Percentiles rank a stretch among this genome's conserved stretches.
Conservation (phyloP, 106 monocot genomes). For the Ottelia alismoides region DNA sequence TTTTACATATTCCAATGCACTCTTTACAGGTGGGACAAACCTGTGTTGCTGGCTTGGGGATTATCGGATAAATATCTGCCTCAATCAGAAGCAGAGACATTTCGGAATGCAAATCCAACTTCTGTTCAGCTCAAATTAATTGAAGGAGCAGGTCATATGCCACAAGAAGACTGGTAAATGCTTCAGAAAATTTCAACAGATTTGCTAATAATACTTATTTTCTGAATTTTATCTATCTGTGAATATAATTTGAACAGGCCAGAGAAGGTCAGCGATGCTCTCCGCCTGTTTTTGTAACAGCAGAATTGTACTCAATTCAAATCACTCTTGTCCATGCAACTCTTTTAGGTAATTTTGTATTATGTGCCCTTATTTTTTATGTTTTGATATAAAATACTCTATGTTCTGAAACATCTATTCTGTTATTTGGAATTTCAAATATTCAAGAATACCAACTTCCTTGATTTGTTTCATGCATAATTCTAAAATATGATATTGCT, state of each 20-base stretch:
- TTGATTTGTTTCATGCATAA: too few species aligned
- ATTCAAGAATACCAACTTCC: too few species aligned
- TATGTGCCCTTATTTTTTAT: too few species aligned
- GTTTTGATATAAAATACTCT: too few species aligned
- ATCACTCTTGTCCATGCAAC: too few species aligned
- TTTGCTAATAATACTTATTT: neutral
- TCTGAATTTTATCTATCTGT: neutral
- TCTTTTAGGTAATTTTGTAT: too few species aligned
- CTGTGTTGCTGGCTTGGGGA: slow-evolving; percentile 60
- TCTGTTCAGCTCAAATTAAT: slow-evolving; percentile 45
- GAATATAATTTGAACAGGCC: slow-evolving; percentile 36
- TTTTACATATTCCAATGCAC: too few species aligned
- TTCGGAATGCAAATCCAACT: slow-evolving; percentile 56
- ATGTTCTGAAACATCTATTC: too few species aligned
- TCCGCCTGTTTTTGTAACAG: slow-evolving; percentile 49
- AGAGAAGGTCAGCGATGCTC: slow-evolving; percentile 86
- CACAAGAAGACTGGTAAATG: slow-evolving; percentile 90
- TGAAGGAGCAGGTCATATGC: slow-evolving; percentile 98
- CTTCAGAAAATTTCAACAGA: neutral
- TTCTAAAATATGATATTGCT: too few species aligned
- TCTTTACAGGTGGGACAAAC: slow-evolving; percentile 74
- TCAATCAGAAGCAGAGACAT: slow-evolving; percentile 44
- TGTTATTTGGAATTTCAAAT: too few species aligned
- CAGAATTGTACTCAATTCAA: too few species aligned
- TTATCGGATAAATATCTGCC: slow-evolving; percentile 44